Base-by-base conservation (phyloP, 345 rosid species). In the Eutrema yunnanense region DNA sequence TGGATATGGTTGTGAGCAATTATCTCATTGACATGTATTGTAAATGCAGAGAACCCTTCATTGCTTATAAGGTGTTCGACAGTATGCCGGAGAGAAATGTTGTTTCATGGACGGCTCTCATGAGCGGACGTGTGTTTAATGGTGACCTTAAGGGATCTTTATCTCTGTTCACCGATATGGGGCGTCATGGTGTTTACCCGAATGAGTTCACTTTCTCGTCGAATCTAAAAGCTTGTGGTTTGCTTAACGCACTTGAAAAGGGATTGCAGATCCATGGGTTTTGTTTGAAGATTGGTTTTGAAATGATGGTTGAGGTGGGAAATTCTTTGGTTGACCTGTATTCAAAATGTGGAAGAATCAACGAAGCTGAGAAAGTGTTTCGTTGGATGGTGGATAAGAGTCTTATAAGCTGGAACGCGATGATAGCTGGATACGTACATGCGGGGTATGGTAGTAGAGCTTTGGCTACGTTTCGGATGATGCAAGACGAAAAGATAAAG, bases 31-130 rank as follows among this genome's bases (percentile, higher is more conserved):
- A 73, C 36, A 72, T 90, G 90, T 88, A 88, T 5, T 80, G 85
- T 8, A 88, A 90, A 84, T 86, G 91, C 69, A 79, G 80, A 47
- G 65, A 75, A 72, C 75, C 85, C 64, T 59, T 33, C 6, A 9
- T 37, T 48, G 96, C 94, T 14, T 67, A 79, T 40, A 64, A 33
- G 8, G 85, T 90, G 92, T 88, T 90, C 69, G 88, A 90, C 55
- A 81, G 44, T 81, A 86, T 90, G 96, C 76, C 59, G 37, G 81
- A 77, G 33, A 84, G 87, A 82, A 90, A 90, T 19, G 85, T 86
- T 76, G 90, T 88, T 84, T 86, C 94, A 29, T 88, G 94, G 96
- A 89, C 97, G 1, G 81, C 93, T 47, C 96, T 92, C 42, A 88
- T 88, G 93, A 82, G 90, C 16, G 97, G 92, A 37, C 75, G 79